Conservation (phyloP, 129 eudicot species). For the Flaveria bidentis region DNA sequence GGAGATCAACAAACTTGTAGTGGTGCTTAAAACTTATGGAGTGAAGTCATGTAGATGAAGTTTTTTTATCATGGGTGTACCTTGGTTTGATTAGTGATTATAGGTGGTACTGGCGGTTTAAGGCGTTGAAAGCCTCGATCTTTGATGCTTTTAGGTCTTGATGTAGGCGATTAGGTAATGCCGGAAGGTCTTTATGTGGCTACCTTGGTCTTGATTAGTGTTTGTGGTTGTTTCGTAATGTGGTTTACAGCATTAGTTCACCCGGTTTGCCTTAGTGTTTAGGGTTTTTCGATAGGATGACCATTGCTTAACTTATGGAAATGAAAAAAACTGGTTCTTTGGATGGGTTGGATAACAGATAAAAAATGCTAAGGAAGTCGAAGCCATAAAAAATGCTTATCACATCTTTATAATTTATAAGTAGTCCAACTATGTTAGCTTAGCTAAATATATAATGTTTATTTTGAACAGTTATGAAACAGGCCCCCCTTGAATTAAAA, state of each 20-base stretch:
- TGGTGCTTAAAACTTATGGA: neutral
- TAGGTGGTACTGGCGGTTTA: neutral
- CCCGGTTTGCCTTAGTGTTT: neutral
- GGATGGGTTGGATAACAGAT: neutral
- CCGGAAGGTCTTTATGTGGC: neutral
- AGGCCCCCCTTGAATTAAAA: constrained; percentile 5
- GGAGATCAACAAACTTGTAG: neutral
- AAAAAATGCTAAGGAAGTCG: neutral
- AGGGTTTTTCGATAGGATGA: neutral
- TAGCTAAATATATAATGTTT: neutral
- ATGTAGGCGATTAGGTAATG: neutral
- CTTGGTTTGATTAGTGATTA: neutral
- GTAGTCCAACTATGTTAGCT: neutral
- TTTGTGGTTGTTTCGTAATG: neutral
- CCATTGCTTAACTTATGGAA: neutral
- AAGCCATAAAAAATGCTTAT: neutral
- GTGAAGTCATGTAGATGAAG: neutral
- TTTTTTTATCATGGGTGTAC: neutral
- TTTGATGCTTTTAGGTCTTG: neutral
- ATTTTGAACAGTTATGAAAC: neutral
- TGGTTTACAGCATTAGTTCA: neutral
- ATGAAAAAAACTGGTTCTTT: neutral
- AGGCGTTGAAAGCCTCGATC: neutral
- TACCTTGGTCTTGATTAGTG: neutral
- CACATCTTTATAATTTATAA: neutral